These are phyloP conservation scores for Aspergillus nomiae DNA, from an alignment of 2,329 filamentous ascomycete species.

Conservation along the genomic window DNA sequence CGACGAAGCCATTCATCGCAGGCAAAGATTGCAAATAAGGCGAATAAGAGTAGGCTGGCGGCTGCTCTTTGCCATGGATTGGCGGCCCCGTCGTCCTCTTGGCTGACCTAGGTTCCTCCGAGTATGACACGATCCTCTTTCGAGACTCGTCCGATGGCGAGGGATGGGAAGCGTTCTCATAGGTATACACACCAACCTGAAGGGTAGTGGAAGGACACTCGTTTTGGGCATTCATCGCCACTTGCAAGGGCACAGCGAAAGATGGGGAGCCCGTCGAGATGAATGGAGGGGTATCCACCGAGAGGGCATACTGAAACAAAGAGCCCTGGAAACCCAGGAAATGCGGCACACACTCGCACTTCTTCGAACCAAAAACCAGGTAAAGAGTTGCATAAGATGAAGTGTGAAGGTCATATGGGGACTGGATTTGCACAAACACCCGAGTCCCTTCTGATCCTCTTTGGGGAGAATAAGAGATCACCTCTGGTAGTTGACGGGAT, in stretches of 20 bases:
- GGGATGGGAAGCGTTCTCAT: constrained; percentile 51
- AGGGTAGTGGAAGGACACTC: constrained; percentile 53
- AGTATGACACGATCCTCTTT: constrained; percentile 58
- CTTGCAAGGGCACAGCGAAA: constrained; percentile 59
- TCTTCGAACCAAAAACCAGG: constrained; percentile 77
- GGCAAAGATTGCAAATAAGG: constrained; percentile 54
- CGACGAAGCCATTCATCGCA: constrained; percentile 42
- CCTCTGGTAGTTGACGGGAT: constrained; percentile 61
- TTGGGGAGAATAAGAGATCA: constrained; percentile 70
- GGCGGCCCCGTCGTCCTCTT: constrained; percentile 53
- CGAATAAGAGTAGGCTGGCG: constrained; percentile 57
- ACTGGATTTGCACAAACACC: constrained; percentile 72
- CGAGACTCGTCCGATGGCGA: constrained; percentile 47
- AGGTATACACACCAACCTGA: constrained; percentile 65
- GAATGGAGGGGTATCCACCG: constrained; percentile 70
- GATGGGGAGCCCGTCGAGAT: constrained; percentile 58
- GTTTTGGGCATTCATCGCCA: constrained; percentile 61
- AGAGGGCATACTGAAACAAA: constrained; percentile 70
- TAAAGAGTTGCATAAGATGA: constrained; percentile 58
- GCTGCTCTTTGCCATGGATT: constrained; percentile 50
- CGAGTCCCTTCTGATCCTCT: constrained; percentile 70
- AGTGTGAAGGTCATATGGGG: constrained; percentile 71
- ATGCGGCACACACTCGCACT: constrained; percentile 67
- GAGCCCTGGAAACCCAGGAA: constrained; percentile 61
- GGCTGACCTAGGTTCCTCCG: constrained; percentile 51